Percentiles rank a stretch among this genome's conserved stretches.
These are phyloP conservation scores for Plasmodium sp. DNA, from an alignment of 169 alveolate genomes.

Conservation along the genomic window DNA sequence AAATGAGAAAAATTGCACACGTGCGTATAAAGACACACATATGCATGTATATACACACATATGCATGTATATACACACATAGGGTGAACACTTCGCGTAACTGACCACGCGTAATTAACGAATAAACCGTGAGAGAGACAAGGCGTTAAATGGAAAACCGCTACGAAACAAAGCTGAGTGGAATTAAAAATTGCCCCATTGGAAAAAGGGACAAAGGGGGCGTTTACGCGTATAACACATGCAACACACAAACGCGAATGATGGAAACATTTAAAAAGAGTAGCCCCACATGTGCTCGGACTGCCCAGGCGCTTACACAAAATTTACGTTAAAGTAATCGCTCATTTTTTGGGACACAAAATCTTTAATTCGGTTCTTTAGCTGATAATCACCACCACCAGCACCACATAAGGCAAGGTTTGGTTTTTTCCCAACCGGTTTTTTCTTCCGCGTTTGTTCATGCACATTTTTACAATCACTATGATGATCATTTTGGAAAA, in stretches of 20 bases:
- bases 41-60: neutral
- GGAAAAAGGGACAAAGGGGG: neutral
- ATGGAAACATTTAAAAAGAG: neutral
- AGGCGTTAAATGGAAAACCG: neutral
- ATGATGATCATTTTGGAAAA: neutral
- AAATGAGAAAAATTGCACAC: neutral
- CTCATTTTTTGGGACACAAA: constrained; percentile 21
- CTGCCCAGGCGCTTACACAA: neutral
- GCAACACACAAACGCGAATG: neutral
- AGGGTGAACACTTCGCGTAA: neutral
- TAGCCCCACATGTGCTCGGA: neutral
- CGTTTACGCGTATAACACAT: neutral
- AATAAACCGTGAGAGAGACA: neutral
- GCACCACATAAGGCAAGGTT: constrained; percentile 57
- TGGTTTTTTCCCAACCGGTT: constrained; percentile 16
- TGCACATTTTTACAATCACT: neutral
- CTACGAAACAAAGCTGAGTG: neutral
- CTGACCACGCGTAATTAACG: neutral
- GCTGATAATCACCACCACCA: constrained; percentile 39
- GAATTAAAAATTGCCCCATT: neutral
- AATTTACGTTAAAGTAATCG: constrained; percentile 14
- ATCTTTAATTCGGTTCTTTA: constrained; percentile 24
- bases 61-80: neutral
- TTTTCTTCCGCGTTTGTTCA: constrained; percentile 21
- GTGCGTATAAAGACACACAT: neutral